These are phyloP conservation scores for Botrytis galanthina DNA, from an alignment of 2,329 filamentous ascomycete species.

Conservation along the genomic window DNA sequence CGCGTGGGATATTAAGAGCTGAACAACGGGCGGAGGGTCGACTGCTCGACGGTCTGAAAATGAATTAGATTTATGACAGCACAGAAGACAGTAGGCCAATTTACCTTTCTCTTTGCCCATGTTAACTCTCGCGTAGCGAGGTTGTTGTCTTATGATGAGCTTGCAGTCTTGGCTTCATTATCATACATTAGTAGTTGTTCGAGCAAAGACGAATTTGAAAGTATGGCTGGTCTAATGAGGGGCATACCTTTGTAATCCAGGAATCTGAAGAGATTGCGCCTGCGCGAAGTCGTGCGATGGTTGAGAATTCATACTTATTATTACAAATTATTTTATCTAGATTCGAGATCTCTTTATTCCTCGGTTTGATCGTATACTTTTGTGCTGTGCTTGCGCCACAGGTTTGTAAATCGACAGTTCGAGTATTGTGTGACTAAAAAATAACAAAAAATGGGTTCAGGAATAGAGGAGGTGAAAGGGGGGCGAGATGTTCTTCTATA, in stretches of 20 bases:
- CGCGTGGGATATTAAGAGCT: slow-evolving; percentile 53
- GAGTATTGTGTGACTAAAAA: slow-evolving; percentile 4
- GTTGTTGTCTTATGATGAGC: slow-evolving; percentile 63
- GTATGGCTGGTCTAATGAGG: not conserved
- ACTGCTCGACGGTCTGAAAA: slow-evolving; percentile 74
- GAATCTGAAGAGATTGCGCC: slow-evolving; percentile 29
- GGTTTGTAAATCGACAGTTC: slow-evolving; percentile 5
- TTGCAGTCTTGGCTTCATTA: slow-evolving; percentile 52
- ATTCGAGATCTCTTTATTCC: slow-evolving; percentile 9
- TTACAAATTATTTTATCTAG: slow-evolving; percentile 9
- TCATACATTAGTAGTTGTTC: slow-evolving; percentile 34
- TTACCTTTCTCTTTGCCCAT: slow-evolving; percentile 74
- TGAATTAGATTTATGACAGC: slow-evolving; percentile 17
- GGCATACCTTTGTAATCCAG: slow-evolving; percentile 31
- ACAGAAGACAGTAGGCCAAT: slow-evolving; percentile 22
- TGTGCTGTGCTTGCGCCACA: not conserved
- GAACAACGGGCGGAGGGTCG: slow-evolving; percentile 81
- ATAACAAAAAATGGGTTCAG: not conserved
- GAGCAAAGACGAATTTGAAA: not conserved
- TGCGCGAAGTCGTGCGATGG: slow-evolving; percentile 34
- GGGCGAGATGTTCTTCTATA: not conserved
- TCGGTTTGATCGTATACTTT: not conserved
- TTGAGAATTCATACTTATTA: slow-evolving; percentile 26
- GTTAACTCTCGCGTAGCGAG: slow-evolving; percentile 64
- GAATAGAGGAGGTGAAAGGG: not conserved